Base-by-base conservation (phyloP, 805 yeast species). In the Torulaspora quercuum region DNA sequence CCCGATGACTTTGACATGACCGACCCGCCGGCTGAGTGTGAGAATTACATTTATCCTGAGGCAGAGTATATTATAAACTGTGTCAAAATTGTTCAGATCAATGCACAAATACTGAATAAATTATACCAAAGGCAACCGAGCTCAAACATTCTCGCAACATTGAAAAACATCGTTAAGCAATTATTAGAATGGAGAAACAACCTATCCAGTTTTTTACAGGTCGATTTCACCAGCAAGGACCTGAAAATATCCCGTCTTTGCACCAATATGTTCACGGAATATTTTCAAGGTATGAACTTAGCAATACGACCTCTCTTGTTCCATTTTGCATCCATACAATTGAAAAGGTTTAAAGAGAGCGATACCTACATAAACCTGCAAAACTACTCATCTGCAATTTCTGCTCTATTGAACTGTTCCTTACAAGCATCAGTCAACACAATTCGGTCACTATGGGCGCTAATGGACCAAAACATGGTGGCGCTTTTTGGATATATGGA, bases 401-500 rank as follows among this genome's bases (percentile, higher is more conserved):
- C 82, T n/a, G 75, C 84, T 0, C 64, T 83, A 28, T 61, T 83
- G 44, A 83, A 82, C 57, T 80, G 88, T 3, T 80, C 89, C 0
- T 78, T 83, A 56, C 90, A 82, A 53, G 90, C 88, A 0, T 81
- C 89, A 0, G 80, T 83, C 30, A 82, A 82, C 53, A 78, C 88
- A 0, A 75, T 83, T 25, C 67, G 85, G 45, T 76, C 82, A 0
- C 63, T 83, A 3, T 82, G 90, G 90, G 78, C 82, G 0, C 63
- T 83, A 30, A 67, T 80, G 54, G 85, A 83, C 0, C 83, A 80
- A 39, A 82, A 81, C 46, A 80, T 81, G 87, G 80, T 83, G n/a
- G 90, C 94, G 0, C 59, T 82, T 28, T 83, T 83, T 62, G 92
- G 94, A 2, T 83, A 85, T 68, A 82, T 83, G 90, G 94, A 83